phyloP scores from a whole-genome alignment of 2,329 filamentous ascomycete genomes.

The Ascochyta clinopodiicola region DNA sequence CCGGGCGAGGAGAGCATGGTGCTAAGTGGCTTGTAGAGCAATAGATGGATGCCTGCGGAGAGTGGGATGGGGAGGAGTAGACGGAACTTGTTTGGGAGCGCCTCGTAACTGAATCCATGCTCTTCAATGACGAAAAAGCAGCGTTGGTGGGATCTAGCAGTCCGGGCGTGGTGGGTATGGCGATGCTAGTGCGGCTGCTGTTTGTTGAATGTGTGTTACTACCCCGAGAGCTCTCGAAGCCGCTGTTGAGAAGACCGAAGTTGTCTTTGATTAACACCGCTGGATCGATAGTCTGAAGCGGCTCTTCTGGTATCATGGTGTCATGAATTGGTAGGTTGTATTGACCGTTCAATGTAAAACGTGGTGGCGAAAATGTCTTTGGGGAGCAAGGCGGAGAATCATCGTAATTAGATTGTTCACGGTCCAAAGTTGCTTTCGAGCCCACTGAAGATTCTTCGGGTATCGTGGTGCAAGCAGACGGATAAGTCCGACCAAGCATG shows the following conservation, averaged over 20 bases:
- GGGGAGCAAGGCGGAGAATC: conserved; percentile 50
- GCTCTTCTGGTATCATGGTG: conserved; percentile 37
- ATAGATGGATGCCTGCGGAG: conserved; percentile 8
- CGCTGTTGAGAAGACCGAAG: conserved; percentile 28
- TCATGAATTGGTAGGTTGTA: conserved; percentile 38
- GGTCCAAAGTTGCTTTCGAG: conserved; percentile 20
- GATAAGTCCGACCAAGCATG: conserved; percentile 22
- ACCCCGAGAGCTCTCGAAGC: conserved; percentile 13
- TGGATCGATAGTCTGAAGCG: conserved; percentile 35
- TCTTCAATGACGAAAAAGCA: conserved; percentile 22
- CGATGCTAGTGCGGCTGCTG: conserved; percentile 20
- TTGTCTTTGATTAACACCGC: conserved; percentile 32
- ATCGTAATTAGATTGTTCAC: conserved; percentile 20
- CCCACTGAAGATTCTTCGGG: conserved; percentile 32
- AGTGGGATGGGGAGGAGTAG: conserved; percentile 19
- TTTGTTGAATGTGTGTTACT: conserved; percentile 15
- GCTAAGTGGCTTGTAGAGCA: conserved; percentile 5
- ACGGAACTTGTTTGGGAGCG: conserved; percentile 25
- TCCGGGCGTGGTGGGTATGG: conserved; percentile 19
- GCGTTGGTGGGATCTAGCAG: conserved; percentile 32
- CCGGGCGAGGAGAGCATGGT: conserved; percentile 34
- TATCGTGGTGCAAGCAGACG: conserved; percentile 34
- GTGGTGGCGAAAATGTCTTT: conserved; percentile 38
- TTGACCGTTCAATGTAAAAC: conserved; percentile 20
- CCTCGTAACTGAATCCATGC: conserved; percentile 14